A percentile compares a stretch with the other conserved stretches of the same genome.
Conservation (phyloP, 139 green algal genomes). For the Picochlorum sp. region DNA sequence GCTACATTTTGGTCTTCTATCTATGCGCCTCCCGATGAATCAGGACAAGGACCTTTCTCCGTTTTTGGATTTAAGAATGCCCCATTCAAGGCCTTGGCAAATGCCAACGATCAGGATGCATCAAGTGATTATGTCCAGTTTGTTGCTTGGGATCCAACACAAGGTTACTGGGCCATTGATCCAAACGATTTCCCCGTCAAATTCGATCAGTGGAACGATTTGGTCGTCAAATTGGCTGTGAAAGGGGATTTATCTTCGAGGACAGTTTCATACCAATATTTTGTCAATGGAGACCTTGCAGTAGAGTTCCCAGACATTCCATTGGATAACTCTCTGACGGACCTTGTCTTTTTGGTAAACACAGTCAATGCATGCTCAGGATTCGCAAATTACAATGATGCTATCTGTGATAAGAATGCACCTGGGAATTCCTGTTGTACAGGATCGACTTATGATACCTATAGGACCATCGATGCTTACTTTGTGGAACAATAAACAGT, state of each 20-base stretch:
- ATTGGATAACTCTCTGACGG: not conserved
- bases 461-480: not conserved
- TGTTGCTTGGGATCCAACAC: not conserved
- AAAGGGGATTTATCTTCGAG: not conserved
- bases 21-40: not conserved
- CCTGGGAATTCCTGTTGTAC: constrained; percentile 1
- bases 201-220: constrained; percentile 1
- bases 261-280: constrained; percentile 4
- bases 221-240: constrained; percentile 1
- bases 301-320: not conserved
- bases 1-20: constrained; percentile 1
- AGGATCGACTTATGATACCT: not conserved
- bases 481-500: not conserved
- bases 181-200: not conserved
- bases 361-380: not conserved
- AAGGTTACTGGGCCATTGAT: not conserved
- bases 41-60: not conserved
- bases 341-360: not conserved
- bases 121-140: constrained; percentile 1
- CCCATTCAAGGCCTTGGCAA: not conserved
- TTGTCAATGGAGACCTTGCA: not conserved
- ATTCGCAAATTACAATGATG: constrained; percentile 1
- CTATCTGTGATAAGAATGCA: not conserved
- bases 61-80: constrained; percentile 3
- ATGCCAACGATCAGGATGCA: not conserved